phyloP scores from a whole-genome alignment of 306 rosid genomes.

The Cucurbita ficifolia region DNA sequence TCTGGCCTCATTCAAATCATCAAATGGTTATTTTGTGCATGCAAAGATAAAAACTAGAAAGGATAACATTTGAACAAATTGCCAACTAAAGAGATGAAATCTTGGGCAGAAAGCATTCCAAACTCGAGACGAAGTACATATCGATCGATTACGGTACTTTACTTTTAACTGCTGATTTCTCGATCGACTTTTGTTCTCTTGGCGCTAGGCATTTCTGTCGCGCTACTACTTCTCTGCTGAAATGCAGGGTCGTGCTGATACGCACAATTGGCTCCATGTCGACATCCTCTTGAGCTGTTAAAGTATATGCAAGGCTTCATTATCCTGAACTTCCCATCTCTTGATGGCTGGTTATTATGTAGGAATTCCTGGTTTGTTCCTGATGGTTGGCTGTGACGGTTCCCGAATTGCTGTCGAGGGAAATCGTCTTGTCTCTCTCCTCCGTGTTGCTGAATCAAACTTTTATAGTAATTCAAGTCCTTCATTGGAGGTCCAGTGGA shows the following conservation, averaged over 20 bases:
- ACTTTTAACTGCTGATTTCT: conserved; percentile 54
- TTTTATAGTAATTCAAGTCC: conserved; percentile 72
- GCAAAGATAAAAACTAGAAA: not conserved
- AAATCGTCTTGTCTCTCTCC: conserved; percentile 57
- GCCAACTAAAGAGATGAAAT: not conserved
- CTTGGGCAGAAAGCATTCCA: not conserved
- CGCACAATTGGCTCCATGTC: conserved; percentile 70
- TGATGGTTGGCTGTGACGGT: conserved; percentile 28
- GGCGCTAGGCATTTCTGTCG: conserved; percentile 32
- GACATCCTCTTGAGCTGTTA: conserved; percentile 82
- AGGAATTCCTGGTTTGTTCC: conserved; percentile 32
- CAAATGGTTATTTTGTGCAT: not conserved
- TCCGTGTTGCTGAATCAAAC: conserved; percentile 90
- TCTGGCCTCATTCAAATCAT: not conserved
- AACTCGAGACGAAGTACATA: not conserved
- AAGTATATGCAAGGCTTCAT: conserved; percentile 89
- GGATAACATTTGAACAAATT: not conserved
- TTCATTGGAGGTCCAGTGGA: conserved; percentile 24
- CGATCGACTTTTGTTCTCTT: conserved; percentile 78
- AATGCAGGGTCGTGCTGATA: conserved; percentile 59
- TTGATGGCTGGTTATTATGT: conserved; percentile 33
- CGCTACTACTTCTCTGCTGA: conserved; percentile 39
- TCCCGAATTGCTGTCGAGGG: conserved; percentile 25
- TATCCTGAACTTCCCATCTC: conserved; percentile 52
- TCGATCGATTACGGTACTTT: not conserved